Percentiles rank a stretch among this genome's conserved stretches.
Conservation (phyloP, 2,329 filamentous ascomycete genomes). For the Fusarium sp. region DNA sequence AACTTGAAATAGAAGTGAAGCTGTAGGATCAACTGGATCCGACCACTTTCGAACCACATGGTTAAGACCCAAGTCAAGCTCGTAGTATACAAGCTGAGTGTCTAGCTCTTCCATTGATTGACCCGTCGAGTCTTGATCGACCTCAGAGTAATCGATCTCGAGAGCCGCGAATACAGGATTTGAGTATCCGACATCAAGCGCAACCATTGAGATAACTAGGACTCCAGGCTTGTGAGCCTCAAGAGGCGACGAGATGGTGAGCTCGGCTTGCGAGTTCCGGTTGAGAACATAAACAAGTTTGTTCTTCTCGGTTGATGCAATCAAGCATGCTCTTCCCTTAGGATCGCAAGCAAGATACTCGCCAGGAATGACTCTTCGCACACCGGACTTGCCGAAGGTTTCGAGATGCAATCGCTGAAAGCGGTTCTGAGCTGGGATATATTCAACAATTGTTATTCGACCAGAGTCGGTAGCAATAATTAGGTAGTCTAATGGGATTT, state of each 20-base stretch:
- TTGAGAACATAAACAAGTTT: constrained; percentile 99
- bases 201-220: constrained; percentile 88
- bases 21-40: constrained; percentile 90
- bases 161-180: constrained; percentile 97
- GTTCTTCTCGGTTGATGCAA: constrained; percentile 97
- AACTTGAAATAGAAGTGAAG: constrained; percentile 93
- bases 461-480: constrained; percentile 97
- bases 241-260: constrained; percentile 96
- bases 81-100: constrained; percentile 96
- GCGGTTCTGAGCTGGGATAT: constrained; percentile 85
- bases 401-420: constrained; percentile 94
- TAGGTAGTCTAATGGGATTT: constrained; percentile 81
- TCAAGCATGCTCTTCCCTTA: constrained; percentile 93
- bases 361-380: constrained; percentile 92
- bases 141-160: constrained; percentile 92
- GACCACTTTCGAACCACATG: constrained; percentile 98
- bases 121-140: constrained; percentile 91
- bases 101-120: constrained; percentile 85
- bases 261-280: constrained; percentile 91
- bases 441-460: constrained; percentile 94
- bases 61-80: constrained; percentile 95
- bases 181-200: constrained; percentile 95
- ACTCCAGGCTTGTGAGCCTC: constrained; percentile 96
- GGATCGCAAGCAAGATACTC: constrained; percentile 97
- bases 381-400: constrained; percentile 97